phyloP scores from a whole-genome alignment of 176 grass and related monocot genomes.

The Oryza australiensis region DNA sequence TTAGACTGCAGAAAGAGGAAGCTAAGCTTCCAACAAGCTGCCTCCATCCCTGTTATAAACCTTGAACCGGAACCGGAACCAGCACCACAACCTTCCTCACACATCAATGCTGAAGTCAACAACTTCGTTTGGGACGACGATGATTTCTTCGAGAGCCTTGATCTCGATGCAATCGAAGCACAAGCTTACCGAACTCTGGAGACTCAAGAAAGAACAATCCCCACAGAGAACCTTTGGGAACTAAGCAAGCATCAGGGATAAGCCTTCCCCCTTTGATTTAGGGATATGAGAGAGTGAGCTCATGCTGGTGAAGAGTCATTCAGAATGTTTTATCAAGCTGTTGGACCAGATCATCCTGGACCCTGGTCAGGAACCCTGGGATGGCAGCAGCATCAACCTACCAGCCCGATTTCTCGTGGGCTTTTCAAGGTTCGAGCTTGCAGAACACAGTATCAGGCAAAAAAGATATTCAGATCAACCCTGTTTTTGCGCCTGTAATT shows the following conservation, averaged over 20 bases:
- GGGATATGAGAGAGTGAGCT: constrained; percentile 25
- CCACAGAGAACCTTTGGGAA: constrained; percentile 28
- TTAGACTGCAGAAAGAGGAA: constrained; percentile 86
- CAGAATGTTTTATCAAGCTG: constrained; percentile 13
- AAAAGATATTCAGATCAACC: not conserved
- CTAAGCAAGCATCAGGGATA: constrained; percentile 32
- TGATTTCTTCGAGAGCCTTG: constrained; percentile 69
- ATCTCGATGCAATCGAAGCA: constrained; percentile 89
- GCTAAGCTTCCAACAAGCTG: constrained; percentile 68
- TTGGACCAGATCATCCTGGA: not conserved
- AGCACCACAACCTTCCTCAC: constrained; percentile 8
- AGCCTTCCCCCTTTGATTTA: constrained; percentile 59
- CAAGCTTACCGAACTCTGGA: constrained; percentile 57
- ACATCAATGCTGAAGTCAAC: not conserved
- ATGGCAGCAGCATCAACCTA: constrained; percentile 3
- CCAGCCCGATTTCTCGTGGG: not conserved
- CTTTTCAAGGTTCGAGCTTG: not conserved
- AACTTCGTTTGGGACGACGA: constrained; percentile 56
- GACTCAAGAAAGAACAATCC: constrained; percentile 36
- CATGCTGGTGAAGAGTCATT: constrained; percentile 16
- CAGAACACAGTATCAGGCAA: not conserved
- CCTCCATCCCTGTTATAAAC: constrained; percentile 38
- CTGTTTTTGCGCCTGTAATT: not conserved
- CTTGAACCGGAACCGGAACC: constrained; percentile 32
- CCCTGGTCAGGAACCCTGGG: not conserved